Conservation (phyloP, 2,329 filamentous ascomycete genomes). For the Onygena corvina region DNA sequence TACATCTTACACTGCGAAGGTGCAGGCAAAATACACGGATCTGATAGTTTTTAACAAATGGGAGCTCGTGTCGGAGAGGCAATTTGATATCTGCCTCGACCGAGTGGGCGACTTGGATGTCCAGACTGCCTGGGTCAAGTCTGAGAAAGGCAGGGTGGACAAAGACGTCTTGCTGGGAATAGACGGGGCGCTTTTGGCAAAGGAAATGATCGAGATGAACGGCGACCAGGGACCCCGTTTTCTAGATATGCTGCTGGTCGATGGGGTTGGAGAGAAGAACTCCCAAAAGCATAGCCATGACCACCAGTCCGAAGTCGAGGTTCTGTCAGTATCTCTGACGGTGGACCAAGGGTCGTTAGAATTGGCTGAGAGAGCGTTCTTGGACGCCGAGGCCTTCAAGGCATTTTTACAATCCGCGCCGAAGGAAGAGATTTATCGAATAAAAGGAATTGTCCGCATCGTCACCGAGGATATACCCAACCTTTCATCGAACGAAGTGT, state of each 20-base stretch:
- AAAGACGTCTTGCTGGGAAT: constrained; percentile 75
- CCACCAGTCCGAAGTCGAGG: constrained; percentile 80
- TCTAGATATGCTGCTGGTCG: constrained; percentile 19
- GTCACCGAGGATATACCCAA: constrained; percentile 33
- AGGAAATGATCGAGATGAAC: constrained; percentile 32
- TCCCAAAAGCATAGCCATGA: constrained; percentile 33
- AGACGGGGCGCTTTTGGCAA: constrained; percentile 57
- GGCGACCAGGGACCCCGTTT: constrained; percentile 5
- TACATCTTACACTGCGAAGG: constrained; percentile 73
- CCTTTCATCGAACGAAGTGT: constrained; percentile 35
- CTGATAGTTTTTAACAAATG: constrained; percentile 89
- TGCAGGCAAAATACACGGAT: constrained; percentile 84
- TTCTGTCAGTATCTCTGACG: constrained; percentile 65
- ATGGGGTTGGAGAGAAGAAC: constrained; percentile 18
- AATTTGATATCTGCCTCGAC: constrained; percentile 67
- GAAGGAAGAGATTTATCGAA: constrained; percentile 90
- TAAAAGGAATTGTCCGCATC: constrained; percentile 58
- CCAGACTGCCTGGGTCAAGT: constrained; percentile 74
- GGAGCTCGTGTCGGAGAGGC: constrained; percentile 61
- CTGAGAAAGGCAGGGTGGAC: constrained; percentile 63
- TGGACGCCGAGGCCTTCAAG: constrained; percentile 49
- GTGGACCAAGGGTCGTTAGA: constrained; percentile 13
- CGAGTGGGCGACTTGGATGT: constrained; percentile 69
- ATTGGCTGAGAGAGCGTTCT: constrained; percentile 33
- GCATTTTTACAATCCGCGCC: constrained; percentile 57